These are phyloP conservation scores for Kurtzmaniella quercitrusa DNA, from an alignment of 1,139 yeast species.

Conservation along the genomic window DNA sequence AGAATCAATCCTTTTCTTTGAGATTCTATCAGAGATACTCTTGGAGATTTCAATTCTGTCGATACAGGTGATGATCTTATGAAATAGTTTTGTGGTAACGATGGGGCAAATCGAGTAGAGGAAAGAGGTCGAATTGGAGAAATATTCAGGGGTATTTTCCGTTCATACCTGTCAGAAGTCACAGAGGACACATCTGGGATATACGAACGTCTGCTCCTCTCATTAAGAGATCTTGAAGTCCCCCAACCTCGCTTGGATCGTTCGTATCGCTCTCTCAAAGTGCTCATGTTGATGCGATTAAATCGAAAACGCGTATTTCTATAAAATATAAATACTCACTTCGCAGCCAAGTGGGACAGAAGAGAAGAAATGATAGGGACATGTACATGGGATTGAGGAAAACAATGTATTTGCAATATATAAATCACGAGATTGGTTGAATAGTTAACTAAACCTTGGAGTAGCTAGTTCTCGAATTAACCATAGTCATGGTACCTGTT, in stretches of 20 bases:
- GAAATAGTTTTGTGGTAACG: neutral
- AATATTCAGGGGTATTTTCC: neutral
- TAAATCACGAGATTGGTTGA: neutral
- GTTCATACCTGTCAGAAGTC: neutral
- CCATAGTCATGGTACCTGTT: neutral
- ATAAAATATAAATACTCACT: neutral
- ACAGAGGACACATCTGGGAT: neutral
- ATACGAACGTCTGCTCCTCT: neutral
- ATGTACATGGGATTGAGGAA: no score
- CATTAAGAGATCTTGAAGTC: neutral
- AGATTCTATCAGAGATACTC: neutral
- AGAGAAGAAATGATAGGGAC: neutral
- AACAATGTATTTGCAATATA: neutral
- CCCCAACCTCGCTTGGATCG: neutral
- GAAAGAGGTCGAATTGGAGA: neutral
- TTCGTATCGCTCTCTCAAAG: constrained; percentile 2
- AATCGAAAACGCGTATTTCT: neutral
- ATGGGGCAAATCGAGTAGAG: neutral
- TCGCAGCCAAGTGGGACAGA: neutral
- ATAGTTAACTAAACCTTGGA: neutral
- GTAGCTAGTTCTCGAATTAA: neutral
- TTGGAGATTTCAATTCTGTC: neutral
- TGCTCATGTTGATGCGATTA: neutral
- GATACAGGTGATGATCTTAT: neutral
- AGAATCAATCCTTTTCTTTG: constrained; percentile 3